Percentiles rank a stretch among this genome's conserved stretches.
Conservation (phyloP, 495 filamentous ascomycete species). For the Cetradonia linearis region DNA sequence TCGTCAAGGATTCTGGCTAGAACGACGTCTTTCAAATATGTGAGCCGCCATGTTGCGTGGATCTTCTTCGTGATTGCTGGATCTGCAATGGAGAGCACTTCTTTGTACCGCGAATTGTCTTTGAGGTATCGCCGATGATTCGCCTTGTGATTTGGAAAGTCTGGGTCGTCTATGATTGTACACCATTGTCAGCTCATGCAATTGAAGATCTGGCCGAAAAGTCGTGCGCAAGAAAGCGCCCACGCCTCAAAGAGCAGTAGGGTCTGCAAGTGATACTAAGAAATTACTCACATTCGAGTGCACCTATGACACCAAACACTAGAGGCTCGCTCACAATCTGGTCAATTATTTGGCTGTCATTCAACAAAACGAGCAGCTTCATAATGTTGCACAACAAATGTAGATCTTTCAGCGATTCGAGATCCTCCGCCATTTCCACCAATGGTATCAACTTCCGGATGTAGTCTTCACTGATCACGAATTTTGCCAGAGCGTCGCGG, state of each 20-base stretch:
- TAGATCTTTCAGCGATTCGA: constrained; percentile 75
- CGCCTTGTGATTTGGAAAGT: constrained; percentile 96
- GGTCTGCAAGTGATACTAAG: background rate
- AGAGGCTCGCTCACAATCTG: constrained; percentile 81
- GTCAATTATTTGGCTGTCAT: constrained; percentile 90
- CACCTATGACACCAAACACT: constrained; percentile 87
- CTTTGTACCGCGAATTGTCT: constrained; percentile 83
- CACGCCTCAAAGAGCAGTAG: background rate
- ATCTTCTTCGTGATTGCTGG: constrained; percentile 76
- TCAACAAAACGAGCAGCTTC: constrained; percentile 89
- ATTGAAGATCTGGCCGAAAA: background rate
- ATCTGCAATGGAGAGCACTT: constrained; percentile 88
- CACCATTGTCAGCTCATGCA: constrained; percentile 9
- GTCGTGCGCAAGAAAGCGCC: background rate
- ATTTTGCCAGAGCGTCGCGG: constrained; percentile 82
- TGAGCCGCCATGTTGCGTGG: constrained; percentile 86
- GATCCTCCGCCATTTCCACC: constrained; percentile 77
- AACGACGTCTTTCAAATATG: constrained; percentile 98
- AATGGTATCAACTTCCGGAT: constrained; percentile 78
- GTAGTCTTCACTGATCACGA: constrained; percentile 73
- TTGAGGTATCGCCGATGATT: constrained; percentile 92
- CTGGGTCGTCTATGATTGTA: constrained; percentile 63
- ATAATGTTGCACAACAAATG: constrained; percentile 95
- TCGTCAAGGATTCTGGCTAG: constrained; percentile 93
- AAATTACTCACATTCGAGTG: constrained; percentile 68